These are phyloP conservation scores for Beauveria sp. DNA, from an alignment of 2,329 filamentous ascomycete genomes.

Conservation along the genomic window DNA sequence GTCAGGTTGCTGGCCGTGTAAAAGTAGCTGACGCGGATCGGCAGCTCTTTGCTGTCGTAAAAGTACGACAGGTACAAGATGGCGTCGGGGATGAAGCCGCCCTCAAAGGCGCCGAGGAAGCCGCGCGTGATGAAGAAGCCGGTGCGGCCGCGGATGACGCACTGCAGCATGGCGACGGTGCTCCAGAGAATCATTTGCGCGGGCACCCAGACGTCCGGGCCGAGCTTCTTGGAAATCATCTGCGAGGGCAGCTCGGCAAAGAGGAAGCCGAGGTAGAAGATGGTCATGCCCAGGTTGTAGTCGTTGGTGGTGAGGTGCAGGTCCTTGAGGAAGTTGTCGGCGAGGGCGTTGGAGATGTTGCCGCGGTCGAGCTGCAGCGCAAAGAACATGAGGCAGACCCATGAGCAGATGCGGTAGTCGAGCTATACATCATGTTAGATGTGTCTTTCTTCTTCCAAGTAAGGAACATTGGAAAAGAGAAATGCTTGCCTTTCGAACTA, in stretches of 20 bases:
- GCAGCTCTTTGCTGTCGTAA: constrained; percentile 33
- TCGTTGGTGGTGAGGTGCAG: constrained; percentile 34
- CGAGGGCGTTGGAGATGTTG: constrained; percentile 35
- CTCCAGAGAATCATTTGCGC: constrained; percentile 48
- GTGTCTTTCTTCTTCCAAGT: not conserved
- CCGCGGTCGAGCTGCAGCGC: constrained; percentile 38
- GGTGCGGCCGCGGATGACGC: constrained; percentile 7
- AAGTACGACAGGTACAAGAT: constrained; percentile 37
- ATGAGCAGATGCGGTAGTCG: constrained; percentile 31
- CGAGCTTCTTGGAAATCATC: constrained; percentile 46
- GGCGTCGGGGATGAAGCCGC: constrained; percentile 34
- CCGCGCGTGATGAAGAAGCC: constrained; percentile 20
- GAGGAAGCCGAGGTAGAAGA: constrained; percentile 43
- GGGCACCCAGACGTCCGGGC: constrained; percentile 43
- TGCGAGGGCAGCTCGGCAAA: constrained; percentile 52
- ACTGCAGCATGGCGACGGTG: constrained; percentile 32
- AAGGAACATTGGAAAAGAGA: not conserved
- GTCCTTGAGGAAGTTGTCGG: constrained; percentile 35
- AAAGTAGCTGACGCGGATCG: constrained; percentile 32
- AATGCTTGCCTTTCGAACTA: constrained; percentile 4
- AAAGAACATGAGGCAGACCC: constrained; percentile 41
- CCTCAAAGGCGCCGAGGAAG: constrained; percentile 28
- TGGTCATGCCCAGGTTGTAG: constrained; percentile 41
- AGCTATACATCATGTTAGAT: constrained; percentile 11
- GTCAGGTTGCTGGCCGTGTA: constrained; percentile 34